Percentiles rank a stretch among this genome's conserved stretches.
phyloP scores from a whole-genome alignment of 2,329 filamentous ascomycete species.

The Diaporthe aspalathi region DNA sequence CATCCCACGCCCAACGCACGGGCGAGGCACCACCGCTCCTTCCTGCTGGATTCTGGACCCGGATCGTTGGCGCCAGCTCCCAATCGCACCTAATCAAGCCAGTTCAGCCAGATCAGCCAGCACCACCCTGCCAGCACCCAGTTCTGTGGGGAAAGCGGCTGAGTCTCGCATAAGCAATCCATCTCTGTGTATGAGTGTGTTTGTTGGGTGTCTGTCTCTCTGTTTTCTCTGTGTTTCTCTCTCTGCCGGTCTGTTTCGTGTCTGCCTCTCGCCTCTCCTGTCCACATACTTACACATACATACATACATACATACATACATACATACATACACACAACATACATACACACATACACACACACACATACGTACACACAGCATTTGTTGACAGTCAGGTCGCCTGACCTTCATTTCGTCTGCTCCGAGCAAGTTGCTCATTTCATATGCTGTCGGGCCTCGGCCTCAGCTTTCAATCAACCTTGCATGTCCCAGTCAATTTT shows the following conservation, averaged over 20 bases:
- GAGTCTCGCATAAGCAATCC: conserved; percentile 31
- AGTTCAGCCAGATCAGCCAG: conserved; percentile 17
- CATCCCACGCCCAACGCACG: conserved; percentile 13
- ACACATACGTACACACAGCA: background rate
- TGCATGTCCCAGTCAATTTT: conserved; percentile 1
- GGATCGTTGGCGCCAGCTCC: conserved; percentile 22
- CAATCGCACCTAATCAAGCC: conserved; percentile 11
- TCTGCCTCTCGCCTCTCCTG: too few relatives aligned
- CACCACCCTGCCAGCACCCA: conserved; percentile 24
- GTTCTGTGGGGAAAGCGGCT: conserved; percentile 24
- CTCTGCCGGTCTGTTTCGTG: background rate
- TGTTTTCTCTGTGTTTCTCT: background rate
- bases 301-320: too few relatives aligned
- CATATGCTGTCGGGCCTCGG: conserved; percentile 22
- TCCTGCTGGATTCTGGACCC: conserved; percentile 27
- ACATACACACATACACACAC: too few relatives aligned
- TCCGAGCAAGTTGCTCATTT: conserved; percentile 20
- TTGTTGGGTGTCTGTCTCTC: too few relatives aligned
- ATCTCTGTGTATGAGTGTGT: too few relatives aligned
- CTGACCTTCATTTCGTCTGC: conserved; percentile 1
- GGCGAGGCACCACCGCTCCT: conserved; percentile 28
- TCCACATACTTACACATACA: too few relatives aligned
- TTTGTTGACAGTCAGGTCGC: background rate
- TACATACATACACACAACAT: too few relatives aligned
- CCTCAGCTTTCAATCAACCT: conserved; percentile 4